Base-by-base conservation (phyloP, 495 filamentous ascomycete species). In the Entonaema liquescens region DNA sequence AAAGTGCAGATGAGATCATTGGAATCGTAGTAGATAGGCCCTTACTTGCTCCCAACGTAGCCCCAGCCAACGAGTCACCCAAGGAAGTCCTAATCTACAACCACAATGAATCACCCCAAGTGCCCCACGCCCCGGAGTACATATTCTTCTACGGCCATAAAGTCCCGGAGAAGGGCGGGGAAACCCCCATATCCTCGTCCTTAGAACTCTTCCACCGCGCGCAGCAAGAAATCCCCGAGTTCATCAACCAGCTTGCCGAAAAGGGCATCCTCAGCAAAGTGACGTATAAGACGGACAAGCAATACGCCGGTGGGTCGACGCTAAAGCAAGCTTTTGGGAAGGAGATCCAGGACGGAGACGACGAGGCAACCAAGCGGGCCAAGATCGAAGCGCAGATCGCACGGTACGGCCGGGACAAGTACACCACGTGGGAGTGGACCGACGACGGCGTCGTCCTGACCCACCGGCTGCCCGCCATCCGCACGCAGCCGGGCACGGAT, bases 301-400 rank as follows among this genome's bases (percentile, higher is more conserved):
- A 83, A 54, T 84, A 83, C 25, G 71, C 74, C 5, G 82, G 83
- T 0, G 84, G 83, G 1, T 83, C 84, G n/a, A 86, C 83, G 2
- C 77, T 88, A 2, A 74, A 75, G 15, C 80, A 87, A 63, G 84
- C 84, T 4, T 87, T 86, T 58, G 86, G 86, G 0, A 84, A 84
- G 44, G 76, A 84, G 12, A 79, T 87, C 21, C 66, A 73, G 1
- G 83, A 85, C 31, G 75, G 77, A 0, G 86, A 88, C 38, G 79
- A 83, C 33, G 77, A 77, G 9, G 79, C 79, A 49, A 84, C 80
- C 0, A 71, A 69, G 49, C 72, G 80, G 2, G 40, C 67, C 1
- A 87, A 86, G 71, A 81, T 86, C 28, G 85, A 88, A 60, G 79
- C 76, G 1, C 83, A 88, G 78, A 86, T 88, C 65, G 76, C 76